phyloP scores from a whole-genome alignment of 139 green algal species.

The Axilococcus clingmanii region DNA sequence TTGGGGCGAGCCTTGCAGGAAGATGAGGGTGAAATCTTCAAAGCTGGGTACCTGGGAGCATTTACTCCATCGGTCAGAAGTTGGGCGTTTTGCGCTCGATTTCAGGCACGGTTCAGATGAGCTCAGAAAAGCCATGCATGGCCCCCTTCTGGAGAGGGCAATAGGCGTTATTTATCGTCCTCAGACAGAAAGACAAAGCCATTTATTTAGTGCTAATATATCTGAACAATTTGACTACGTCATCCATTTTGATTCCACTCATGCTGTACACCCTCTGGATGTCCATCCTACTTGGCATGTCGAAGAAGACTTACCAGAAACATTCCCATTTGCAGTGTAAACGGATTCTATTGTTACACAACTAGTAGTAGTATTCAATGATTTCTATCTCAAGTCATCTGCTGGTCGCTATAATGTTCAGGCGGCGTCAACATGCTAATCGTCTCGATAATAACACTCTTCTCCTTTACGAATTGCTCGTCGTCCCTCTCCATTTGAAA shows the following conservation, averaged over 20 bases:
- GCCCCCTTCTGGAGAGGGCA: conserved; percentile 34
- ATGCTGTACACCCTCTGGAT: conserved; percentile 28
- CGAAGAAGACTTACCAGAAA: conserved; percentile 15
- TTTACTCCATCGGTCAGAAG: conserved; percentile 15
- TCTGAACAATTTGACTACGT: conserved; percentile 45
- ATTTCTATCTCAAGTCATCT: too few species aligned
- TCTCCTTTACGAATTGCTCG: conserved; percentile 80
- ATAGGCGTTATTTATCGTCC: conserved; percentile 60
- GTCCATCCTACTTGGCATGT: conserved; percentile 10
- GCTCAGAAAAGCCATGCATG: conserved; percentile 4
- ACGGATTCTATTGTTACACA: neutral
- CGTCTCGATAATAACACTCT: conserved; percentile 76
- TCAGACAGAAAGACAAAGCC: conserved; percentile 38
- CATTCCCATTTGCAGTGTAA: conserved; percentile 16
- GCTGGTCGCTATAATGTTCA: too few species aligned
- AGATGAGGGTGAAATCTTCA: conserved; percentile 4
- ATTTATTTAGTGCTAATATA: conserved; percentile 43
- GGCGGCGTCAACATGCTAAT: conserved; percentile 45
- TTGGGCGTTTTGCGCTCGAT: conserved; percentile 28
- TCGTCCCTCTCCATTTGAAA: conserved; percentile 84
- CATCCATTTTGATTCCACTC: conserved; percentile 36
- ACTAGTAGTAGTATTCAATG: too few species aligned
- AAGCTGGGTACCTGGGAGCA: conserved; percentile 15
- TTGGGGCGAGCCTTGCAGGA: conserved; percentile 29
- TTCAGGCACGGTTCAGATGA: conserved; percentile 5